Base-by-base conservation (phyloP, 345 rosid species). In the Trapa incisa region DNA sequence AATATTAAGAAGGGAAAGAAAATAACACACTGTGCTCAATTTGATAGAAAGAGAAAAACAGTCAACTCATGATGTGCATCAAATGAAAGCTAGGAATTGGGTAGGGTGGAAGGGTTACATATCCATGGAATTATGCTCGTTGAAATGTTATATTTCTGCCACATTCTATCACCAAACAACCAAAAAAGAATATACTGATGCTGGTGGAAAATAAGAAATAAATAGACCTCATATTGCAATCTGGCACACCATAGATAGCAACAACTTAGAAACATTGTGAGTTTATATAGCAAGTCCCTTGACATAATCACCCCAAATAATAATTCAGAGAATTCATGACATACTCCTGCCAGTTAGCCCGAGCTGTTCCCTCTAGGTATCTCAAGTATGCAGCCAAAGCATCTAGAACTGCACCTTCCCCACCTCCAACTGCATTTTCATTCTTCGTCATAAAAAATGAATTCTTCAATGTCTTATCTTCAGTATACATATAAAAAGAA, bases 261-360 rank as follows among this genome's bases (percentile, higher is more conserved):
- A 66, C 3, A 66, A 50, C 33, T 53, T 17, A 53, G 29, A 6
- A 53, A 17, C 32, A 53, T 6, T 53, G 17, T 9, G 22, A 53
- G 33, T 53, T 17, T 53, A 6, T 45, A 50, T 50, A 63, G 47
- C 45, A 63, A 63, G 29, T 36, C 42, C 5, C 13, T 1, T 61
- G 65, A 61, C 1, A 16, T n/a, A 60, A 61, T 41, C 7, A 41
- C 7, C 6, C 43, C 43, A 61, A 12, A 3, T 63, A 39, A 64
- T n/a, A 35, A 33, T 16, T 54, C 6, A 64, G 13, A 22, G 66
- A 2, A 14, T 15, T 37, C 39, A 41, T 41, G 43, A 83, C 96
- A 42, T 89, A 92, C 98, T 87, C 98, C 85, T 82, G 89, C 92
- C 92, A 92, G 68, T 89, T 88, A 74, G 77, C 91, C 64, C 88